phyloP scores from a whole-genome alignment of 2,329 filamentous ascomycete genomes.

The Fusarium torreyae region DNA sequence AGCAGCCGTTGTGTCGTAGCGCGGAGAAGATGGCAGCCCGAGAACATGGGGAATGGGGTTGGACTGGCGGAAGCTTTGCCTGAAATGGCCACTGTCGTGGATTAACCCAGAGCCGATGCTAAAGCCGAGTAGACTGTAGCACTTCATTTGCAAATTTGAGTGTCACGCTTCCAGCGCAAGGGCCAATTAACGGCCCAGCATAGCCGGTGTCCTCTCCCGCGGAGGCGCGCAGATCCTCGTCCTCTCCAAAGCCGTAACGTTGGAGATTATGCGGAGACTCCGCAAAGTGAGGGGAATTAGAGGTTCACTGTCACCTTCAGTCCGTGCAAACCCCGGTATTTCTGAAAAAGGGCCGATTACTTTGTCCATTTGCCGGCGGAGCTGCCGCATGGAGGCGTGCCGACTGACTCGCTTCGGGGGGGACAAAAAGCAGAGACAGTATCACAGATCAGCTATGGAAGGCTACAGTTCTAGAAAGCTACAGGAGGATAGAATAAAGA shows the following conservation, averaged over 20 bases:
- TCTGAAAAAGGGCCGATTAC: conserved; percentile 31
- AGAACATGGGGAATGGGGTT: conserved; percentile 30
- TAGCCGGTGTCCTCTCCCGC: not conserved
- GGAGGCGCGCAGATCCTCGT: conserved; percentile 27
- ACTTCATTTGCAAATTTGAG: conserved; percentile 28
- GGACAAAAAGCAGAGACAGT: no score
- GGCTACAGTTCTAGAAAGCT: no score
- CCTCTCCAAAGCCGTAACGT: conserved; percentile 12
- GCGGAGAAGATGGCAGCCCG: conserved; percentile 9
- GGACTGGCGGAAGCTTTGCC: not conserved
- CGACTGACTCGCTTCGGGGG: no score
- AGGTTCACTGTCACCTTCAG: not conserved
- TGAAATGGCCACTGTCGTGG: conserved; percentile 1
- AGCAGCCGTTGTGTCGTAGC: conserved; percentile 8
- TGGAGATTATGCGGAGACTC: conserved; percentile 45
- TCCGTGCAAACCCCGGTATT: conserved; percentile 14
- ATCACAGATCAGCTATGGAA: no score
- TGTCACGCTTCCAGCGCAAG: conserved; percentile 16
- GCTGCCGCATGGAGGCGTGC: not conserved
- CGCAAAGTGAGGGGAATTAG: conserved; percentile 31
- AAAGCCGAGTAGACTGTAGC: not conserved
- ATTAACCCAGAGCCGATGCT: conserved; percentile 11
- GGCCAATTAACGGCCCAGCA: conserved; percentile 4
- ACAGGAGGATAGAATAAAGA: no score
- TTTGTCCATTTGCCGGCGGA: not conserved